phyloP scores from a whole-genome alignment of 495 filamentous ascomycete genomes.

The Penicillium antarcticum region DNA sequence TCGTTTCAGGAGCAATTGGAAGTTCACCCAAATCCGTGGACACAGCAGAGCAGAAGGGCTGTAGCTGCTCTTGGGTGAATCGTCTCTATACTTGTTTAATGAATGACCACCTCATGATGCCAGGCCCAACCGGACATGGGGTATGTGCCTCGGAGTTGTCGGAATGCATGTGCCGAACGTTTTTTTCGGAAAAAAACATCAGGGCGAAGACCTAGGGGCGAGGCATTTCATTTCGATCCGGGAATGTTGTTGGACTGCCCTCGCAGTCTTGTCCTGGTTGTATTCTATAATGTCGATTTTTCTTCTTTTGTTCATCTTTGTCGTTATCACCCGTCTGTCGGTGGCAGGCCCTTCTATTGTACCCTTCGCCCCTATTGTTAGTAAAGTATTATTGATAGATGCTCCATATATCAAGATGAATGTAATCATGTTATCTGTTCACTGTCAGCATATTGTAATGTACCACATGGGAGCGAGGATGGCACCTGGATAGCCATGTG shows the following conservation, averaged over 20 bases:
- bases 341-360: constrained; percentile 22
- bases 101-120: constrained; percentile 43
- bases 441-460: not conserved
- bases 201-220: not conserved
- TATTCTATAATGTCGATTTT: constrained; percentile 27
- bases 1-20: constrained; percentile 3
- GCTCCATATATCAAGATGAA: constrained; percentile 19
- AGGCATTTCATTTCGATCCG: constrained; percentile 15
- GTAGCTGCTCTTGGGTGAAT: constrained; percentile 19
- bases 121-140: constrained; percentile 31
- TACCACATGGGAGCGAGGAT: too few species aligned
- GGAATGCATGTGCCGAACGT: constrained; percentile 8
- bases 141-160: constrained; percentile 16
- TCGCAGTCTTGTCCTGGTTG: constrained; percentile 14
- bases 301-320: constrained; percentile 33
- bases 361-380: constrained; percentile 18
- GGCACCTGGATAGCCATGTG: too few species aligned
- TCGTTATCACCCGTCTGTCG: constrained; percentile 27
- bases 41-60: constrained; percentile 6
- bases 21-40: constrained; percentile 15
- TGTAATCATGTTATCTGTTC: constrained; percentile 16
- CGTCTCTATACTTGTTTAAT: constrained; percentile 39
- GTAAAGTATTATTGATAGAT: constrained; percentile 20
- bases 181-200: not conserved
- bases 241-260: constrained; percentile 11